Conservation (phyloP, 2,329 filamentous ascomycete genomes). For the Fusarium algeriense region DNA sequence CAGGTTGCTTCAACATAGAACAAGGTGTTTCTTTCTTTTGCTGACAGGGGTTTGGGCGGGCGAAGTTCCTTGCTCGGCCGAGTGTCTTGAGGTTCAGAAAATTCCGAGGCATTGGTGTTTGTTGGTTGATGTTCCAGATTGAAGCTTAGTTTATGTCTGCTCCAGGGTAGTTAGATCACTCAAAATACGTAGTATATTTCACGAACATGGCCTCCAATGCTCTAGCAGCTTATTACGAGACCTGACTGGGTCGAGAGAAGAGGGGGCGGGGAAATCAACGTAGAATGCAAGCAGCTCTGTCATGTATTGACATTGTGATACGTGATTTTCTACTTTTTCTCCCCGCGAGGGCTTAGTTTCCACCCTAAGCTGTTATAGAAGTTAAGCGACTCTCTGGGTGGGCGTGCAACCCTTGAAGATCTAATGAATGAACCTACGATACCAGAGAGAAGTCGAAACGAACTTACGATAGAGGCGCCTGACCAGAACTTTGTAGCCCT, state of each 20-base stretch:
- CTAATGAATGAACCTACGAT: constrained; percentile 1
- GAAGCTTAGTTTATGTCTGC: neutral
- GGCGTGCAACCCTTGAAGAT: neutral
- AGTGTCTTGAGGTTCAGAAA: constrained; percentile 1
- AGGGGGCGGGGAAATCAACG: neutral
- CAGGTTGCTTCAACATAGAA: constrained; percentile 1
- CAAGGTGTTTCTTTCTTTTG: constrained; percentile 11
- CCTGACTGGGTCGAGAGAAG: neutral
- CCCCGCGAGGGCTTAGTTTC: neutral
- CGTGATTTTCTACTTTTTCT: neutral
- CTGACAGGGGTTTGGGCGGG: neutral
- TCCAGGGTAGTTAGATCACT: neutral
- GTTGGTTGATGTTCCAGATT: neutral
- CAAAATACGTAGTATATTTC: neutral
- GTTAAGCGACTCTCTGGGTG: neutral
- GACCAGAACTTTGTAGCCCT: constrained; percentile 19
- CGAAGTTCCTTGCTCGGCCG: constrained; percentile 14
- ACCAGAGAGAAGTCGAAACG: neutral
- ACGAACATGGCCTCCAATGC: neutral
- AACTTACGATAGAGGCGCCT: neutral
- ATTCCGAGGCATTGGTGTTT: neutral
- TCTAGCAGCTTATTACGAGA: too few relatives aligned
- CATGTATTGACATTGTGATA: neutral
- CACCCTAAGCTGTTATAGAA: neutral
- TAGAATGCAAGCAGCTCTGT: neutral